Base-by-base conservation (phyloP, 148 eudicot genomes). In the Cornus suecica region DNA sequence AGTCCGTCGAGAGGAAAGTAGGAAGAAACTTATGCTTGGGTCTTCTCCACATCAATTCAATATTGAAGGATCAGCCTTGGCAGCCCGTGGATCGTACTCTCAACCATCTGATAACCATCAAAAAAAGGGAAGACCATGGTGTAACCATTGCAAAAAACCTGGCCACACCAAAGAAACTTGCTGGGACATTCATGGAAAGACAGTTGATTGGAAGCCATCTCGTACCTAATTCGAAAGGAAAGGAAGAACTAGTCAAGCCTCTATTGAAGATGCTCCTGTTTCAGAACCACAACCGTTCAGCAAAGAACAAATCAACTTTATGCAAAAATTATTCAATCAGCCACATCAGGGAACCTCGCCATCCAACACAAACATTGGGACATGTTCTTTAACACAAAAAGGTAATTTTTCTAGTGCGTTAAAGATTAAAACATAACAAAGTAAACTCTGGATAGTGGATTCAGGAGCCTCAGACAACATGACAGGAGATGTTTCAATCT, bases 401-500 rank as follows among this genome's bases (percentile, higher is more conserved):
- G 72, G 78, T 76, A 76, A 51, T 9, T 31, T 75, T 66, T 28
- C 32, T 2, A 52, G 27, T 24, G 72, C 66, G 25, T 24, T 76
- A 0, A 23, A 13, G 54, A 13, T 48, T 0, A 37, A 56, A 7
- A n/a, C 22, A 34, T 52, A 24, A 27, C 30, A 68, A 52, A 8
- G 9, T 13, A 51, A 14, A 13, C n/a, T 45, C 2, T 76, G 78
- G 73, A 76, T 76, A n/a, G 56, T 76, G 5, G 73, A 68, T 30
- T 76, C 66, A 23, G 73, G 73, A 31, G 72, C 66, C 10, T 76
- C 20, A 3, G 72, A 76, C 32, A 66, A 76, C 20, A 76, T 68
- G 78, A 76, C 54, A 1, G 30, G 54, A 25, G 66, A 76, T 54
- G n/a, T 5, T 2, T 25, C 25, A 13, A 1, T 54, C 1, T 76